Base-by-base conservation (phyloP, 176 grass and related monocot genomes). In the Stipa capillata region DNA sequence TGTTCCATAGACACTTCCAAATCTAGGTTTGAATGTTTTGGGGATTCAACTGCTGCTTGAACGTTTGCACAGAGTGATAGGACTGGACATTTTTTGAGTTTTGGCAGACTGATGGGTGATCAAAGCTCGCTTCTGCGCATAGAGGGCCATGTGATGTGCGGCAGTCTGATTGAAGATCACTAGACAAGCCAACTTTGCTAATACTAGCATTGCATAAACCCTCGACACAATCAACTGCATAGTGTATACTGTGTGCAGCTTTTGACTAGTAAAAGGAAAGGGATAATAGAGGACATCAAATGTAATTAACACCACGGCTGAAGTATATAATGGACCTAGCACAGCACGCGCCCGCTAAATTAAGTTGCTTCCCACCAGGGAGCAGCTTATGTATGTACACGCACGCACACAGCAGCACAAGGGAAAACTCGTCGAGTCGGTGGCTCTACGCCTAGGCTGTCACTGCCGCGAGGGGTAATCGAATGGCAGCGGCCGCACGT, bases 401-500 rank as follows among this genome's bases (percentile, higher is more conserved):
- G n/a, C n/a, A n/a, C n/a, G n/a, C n/a, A n/a, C n/a, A n/a, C n/a
- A n/a, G n/a, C n/a, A n/a, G n/a, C n/a, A n/a, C n/a, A n/a, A n/a
- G n/a, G n/a, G n/a, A n/a, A n/a, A n/a, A n/a, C n/a, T n/a, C n/a
- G n/a, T n/a, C n/a, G n/a, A n/a, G n/a, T n/a, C n/a, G n/a, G 27
- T 13, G 53, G 21, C 62, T 65, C 62, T 7, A 8, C 32, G 33
- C 33, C 33, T 27, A 4, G 14, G 23, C 21, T 8, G 7, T 44
- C 23, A 45, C 25, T 18, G 42, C 67, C 8, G 15, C 3, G n/a
- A 58, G 1, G 95, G 92, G 79, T 83, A 85, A 62, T 94, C 83
- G 74, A 93, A 98, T 13, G 87, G 87, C 69, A 94, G 70, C 5
- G 92, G 90, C 42, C 20, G 56, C 34, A 92, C 87, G 53, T 68